These are phyloP conservation scores for Arctium minus DNA, from an alignment of 129 eudicot species.

Conservation along the genomic window DNA sequence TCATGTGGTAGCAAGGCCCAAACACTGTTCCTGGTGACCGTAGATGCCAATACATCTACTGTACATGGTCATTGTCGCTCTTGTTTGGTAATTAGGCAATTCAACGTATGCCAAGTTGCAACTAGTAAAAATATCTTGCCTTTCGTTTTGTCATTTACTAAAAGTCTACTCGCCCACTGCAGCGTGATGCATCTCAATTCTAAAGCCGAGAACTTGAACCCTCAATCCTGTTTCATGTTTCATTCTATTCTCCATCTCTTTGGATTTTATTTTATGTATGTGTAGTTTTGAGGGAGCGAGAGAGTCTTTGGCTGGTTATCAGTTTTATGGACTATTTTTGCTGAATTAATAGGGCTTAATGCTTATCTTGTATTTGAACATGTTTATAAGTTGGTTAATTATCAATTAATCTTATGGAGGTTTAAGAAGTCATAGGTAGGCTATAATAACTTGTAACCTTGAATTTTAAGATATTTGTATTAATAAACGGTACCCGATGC, in stretches of 20 bases:
- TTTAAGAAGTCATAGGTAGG: neutral
- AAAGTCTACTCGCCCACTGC: neutral
- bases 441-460: neutral
- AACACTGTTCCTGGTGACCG: too few relatives aligned
- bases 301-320: neutral
- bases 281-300: neutral
- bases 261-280: neutral
- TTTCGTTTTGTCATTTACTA: neutral
- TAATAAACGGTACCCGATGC: neutral
- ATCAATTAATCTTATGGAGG: neutral
- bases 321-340: neutral
- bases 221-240: neutral
- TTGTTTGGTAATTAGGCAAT: neutral
- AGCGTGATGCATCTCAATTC: neutral
- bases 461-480: neutral
- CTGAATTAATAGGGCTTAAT: neutral
- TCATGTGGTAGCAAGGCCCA: too few relatives aligned
- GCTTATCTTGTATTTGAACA: neutral
- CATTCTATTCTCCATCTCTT: neutral
- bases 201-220: neutral
- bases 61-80: too few relatives aligned
- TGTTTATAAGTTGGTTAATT: neutral
- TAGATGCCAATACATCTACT: too few relatives aligned
- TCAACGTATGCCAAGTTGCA: neutral
- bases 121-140: neutral